These are phyloP conservation scores for Lindgomyces ingoldianus DNA, from an alignment of 495 filamentous ascomycete species.

Conservation along the genomic window DNA sequence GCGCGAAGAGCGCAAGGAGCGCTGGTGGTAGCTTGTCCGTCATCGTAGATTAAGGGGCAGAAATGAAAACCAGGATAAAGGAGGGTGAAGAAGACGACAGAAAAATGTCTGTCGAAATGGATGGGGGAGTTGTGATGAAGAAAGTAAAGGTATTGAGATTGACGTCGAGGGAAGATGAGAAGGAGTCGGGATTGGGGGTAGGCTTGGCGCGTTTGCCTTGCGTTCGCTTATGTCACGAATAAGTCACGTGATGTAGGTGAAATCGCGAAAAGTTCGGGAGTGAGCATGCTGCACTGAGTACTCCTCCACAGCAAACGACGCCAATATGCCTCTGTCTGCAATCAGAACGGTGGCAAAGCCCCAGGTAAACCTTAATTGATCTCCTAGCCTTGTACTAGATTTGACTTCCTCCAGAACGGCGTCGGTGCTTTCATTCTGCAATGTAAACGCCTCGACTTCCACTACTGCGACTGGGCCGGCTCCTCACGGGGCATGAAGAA, in stretches of 20 bases:
- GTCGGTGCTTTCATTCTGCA: slow-evolving; percentile 95
- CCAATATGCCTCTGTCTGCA: slow-evolving; percentile 70
- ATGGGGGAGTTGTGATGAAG: slow-evolving; percentile 14
- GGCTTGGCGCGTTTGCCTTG: neutral
- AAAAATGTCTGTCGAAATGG: no score
- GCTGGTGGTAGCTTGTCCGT: slow-evolving; percentile 94
- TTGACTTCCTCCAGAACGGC: slow-evolving; percentile 75
- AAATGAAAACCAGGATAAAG: neutral
- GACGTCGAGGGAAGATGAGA: neutral
- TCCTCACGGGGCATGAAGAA: slow-evolving; percentile 89
- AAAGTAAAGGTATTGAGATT: neutral
- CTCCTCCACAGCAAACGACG: neutral
- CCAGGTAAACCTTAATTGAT: slow-evolving; percentile 52
- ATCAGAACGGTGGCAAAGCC: slow-evolving; percentile 58
- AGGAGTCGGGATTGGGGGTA: neutral
- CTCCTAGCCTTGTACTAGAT: neutral
- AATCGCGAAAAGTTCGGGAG: slow-evolving; percentile 23
- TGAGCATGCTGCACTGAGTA: no score
- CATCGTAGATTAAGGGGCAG: slow-evolving; percentile 56
- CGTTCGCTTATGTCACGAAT: no score
- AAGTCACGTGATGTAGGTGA: neutral
- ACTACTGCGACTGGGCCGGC: slow-evolving; percentile 94
- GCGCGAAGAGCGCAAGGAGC: slow-evolving; percentile 89
- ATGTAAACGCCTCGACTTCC: slow-evolving; percentile 92
- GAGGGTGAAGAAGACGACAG: slow-evolving; percentile 1